These are phyloP conservation scores for Proliferodiscus dingleyae DNA, from an alignment of 2,329 filamentous ascomycete genomes.

Conservation along the genomic window DNA sequence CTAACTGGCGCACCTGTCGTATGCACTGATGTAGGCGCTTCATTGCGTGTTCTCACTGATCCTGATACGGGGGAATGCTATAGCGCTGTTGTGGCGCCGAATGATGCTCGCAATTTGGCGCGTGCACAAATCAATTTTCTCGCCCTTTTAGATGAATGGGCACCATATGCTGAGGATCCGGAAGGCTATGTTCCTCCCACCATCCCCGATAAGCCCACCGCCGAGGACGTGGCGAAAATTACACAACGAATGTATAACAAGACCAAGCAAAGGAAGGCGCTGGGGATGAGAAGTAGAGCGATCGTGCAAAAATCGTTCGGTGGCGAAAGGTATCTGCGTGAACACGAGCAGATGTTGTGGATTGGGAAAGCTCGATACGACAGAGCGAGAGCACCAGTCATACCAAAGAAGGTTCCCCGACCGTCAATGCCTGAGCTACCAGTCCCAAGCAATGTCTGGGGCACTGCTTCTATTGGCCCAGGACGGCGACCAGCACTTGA, in stretches of 20 bases:
- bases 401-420: not conserved
- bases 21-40: conserved; percentile 52
- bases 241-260: conserved; percentile 55
- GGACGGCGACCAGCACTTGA: not conserved
- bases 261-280: conserved; percentile 46
- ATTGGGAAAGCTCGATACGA: conserved; percentile 27
- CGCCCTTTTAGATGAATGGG: conserved; percentile 57
- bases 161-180: conserved; percentile 49
- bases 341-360: conserved; percentile 59
- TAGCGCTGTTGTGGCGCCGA: conserved; percentile 59
- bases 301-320: conserved; percentile 57
- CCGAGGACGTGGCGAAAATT: conserved; percentile 45
- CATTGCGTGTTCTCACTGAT: conserved; percentile 50
- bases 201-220: conserved; percentile 39
- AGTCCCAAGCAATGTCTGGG: conserved; percentile 10
- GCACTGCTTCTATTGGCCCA: conserved; percentile 2
- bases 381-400: conserved; percentile 19
- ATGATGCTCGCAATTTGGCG: conserved; percentile 55
- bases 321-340: conserved; percentile 54
- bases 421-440: conserved; percentile 2
- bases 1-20: conserved; percentile 51
- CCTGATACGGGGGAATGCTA: conserved; percentile 45
- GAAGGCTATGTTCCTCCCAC: not conserved
- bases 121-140: conserved; percentile 58
- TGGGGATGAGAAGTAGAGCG: conserved; percentile 53